A percentile compares a stretch with the other conserved stretches of the same genome.
Evolutionary conservation across 208 protist genomes (phyloP).

Genomic region (Lotmaria passim): DNA sequence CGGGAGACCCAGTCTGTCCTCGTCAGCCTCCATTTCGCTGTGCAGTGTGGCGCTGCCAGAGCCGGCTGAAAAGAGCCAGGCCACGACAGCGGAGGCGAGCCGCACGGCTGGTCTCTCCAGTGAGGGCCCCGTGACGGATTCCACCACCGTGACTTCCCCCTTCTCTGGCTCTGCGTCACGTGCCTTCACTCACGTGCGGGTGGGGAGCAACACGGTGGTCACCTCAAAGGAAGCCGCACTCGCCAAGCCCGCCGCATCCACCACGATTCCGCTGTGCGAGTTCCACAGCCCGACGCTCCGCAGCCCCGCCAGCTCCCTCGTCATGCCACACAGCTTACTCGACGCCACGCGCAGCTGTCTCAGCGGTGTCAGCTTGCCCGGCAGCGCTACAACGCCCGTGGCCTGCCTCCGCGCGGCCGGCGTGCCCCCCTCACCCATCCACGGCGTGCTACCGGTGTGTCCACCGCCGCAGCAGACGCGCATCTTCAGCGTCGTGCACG

Average conservation of each 20-base stretch:
- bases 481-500: slow-evolving; percentile 76
- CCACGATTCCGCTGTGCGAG: slow-evolving; percentile 4
- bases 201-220: slow-evolving; percentile 11
- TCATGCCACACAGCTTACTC: slow-evolving; percentile 17
- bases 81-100: slow-evolving; percentile 14
- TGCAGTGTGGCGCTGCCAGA: not conserved
- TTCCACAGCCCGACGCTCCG: slow-evolving; percentile 8
- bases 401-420: slow-evolving; percentile 1
- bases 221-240: not conserved
- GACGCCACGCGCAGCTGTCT: slow-evolving; percentile 19
- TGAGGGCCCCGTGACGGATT: slow-evolving; percentile 8
- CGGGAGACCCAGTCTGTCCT: not conserved
- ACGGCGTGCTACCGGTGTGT: slow-evolving; percentile 20
- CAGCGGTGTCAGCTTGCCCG: slow-evolving; percentile 29
- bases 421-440: slow-evolving; percentile 23
- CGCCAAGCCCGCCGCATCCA: not conserved
- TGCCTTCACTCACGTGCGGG: slow-evolving; percentile 18
- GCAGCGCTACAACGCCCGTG: slow-evolving; percentile 9
- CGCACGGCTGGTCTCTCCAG: slow-evolving; percentile 17
- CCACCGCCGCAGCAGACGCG: slow-evolving; percentile 27
- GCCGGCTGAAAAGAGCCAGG: not conserved
- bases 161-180: not conserved
- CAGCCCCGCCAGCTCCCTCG: slow-evolving; percentile 20
- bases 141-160: slow-evolving; percentile 1
- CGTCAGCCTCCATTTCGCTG: not conserved